Percentiles rank a stretch among this genome's conserved stretches.
These are phyloP conservation scores for Solanum bulbocastanum DNA, from an alignment of 257 asterid genomes.

Conservation along the genomic window DNA sequence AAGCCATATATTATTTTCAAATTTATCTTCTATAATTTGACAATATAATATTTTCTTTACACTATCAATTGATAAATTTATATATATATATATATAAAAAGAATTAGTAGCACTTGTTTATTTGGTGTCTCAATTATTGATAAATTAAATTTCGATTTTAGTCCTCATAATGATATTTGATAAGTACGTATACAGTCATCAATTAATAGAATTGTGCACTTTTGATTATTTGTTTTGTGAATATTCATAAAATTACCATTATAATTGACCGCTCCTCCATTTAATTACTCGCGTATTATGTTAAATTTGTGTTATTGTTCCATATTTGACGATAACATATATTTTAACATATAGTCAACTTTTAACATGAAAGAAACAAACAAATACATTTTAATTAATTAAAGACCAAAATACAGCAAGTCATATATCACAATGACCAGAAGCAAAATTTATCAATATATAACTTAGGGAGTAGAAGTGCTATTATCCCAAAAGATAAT, in stretches of 20 bases:
- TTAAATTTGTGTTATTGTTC: background rate
- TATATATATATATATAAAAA: too few species aligned
- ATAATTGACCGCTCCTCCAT: rapidly evolving
- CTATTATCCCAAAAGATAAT: background rate
- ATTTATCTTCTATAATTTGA: background rate
- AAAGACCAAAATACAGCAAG: rapidly evolving
- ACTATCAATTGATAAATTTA: background rate
- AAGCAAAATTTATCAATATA: background rate
- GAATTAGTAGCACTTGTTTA: background rate
- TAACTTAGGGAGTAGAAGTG: background rate
- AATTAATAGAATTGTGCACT: background rate
- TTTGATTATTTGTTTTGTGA: background rate
- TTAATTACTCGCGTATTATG: background rate
- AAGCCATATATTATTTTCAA: background rate
- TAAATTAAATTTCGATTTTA: background rate
- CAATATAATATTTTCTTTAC: background rate
- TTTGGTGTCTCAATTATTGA: background rate
- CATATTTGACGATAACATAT: background rate
- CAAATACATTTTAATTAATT: background rate
- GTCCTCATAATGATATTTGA: background rate
- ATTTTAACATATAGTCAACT: background rate
- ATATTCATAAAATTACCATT: background rate
- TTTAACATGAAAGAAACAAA: background rate
- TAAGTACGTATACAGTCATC: too few species aligned
- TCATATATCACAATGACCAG: background rate